A percentile compares a stretch with the other conserved stretches of the same genome.
These are phyloP conservation scores for Triticum dicoccoides DNA, from an alignment of 176 grass and related monocot genomes.

Conservation along the genomic window DNA sequence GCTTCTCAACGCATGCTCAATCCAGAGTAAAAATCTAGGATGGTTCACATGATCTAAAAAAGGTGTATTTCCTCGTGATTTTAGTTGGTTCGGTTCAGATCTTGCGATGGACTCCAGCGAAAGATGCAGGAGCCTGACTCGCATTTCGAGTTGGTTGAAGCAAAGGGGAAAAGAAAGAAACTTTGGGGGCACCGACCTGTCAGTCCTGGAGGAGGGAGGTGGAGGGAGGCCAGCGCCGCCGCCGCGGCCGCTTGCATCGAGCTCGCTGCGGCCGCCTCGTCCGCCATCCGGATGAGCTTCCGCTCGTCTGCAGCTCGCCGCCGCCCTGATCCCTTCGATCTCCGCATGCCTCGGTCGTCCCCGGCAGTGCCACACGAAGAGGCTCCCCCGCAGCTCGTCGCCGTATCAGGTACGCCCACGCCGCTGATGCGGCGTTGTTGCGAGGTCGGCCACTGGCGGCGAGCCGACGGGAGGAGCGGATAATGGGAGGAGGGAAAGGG, in stretches of 20 bases:
- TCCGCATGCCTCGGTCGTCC: background rate
- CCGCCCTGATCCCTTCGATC: background rate
- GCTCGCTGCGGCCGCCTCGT: background rate
- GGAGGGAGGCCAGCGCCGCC: slow-evolving; percentile 3
- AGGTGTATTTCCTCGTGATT: background rate
- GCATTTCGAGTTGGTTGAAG: background rate
- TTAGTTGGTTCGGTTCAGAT: background rate
- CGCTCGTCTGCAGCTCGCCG: background rate
- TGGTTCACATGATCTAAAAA: background rate
- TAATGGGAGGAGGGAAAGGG: slow-evolving; percentile 6
- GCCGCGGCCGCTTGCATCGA: background rate
- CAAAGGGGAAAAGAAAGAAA: background rate
- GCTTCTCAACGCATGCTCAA: background rate
- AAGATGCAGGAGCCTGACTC: background rate
- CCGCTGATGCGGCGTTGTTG: background rate
- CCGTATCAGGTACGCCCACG: background rate
- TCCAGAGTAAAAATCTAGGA: background rate
- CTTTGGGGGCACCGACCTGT: background rate
- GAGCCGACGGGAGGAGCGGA: background rate
- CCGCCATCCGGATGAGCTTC: background rate
- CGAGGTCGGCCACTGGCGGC: background rate
- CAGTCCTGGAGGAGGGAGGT: background rate
- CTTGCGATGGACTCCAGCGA: background rate
- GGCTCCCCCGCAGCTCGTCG: background rate
- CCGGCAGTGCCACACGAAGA: background rate